Evolutionary conservation across 225 moss, liverwort and hornwort species (phyloP).

Genomic region (Polytrichum commune): DNA sequence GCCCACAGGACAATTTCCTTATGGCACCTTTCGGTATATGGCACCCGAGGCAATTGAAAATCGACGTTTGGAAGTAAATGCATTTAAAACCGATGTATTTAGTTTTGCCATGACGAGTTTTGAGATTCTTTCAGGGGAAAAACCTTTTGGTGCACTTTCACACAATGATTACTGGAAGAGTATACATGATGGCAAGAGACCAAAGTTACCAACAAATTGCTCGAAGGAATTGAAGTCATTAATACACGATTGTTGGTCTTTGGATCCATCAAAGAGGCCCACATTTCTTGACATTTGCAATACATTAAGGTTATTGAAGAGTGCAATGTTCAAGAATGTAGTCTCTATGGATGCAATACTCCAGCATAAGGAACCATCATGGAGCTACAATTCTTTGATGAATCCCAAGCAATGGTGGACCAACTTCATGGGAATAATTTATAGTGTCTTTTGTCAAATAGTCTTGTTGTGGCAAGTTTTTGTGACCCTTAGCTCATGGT

Average conservation of each 20-base stretch:
- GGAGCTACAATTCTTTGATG: neutral
- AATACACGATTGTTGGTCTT: constrained; percentile 1
- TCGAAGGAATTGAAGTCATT: neutral
- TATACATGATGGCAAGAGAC: neutral
- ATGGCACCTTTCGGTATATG: neutral
- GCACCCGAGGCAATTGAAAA: neutral
- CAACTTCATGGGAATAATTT: neutral
- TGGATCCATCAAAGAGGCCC: neutral
- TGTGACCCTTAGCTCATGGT: neutral
- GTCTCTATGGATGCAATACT: neutral
- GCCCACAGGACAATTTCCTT: neutral
- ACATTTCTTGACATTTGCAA: neutral
- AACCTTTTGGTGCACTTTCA: neutral
- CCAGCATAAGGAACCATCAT: neutral
- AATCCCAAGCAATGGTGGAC: neutral
- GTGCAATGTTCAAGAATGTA: neutral
- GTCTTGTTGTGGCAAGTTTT: neutral
- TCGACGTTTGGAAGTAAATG: neutral
- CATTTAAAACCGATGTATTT: neutral
- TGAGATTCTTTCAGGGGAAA: neutral
- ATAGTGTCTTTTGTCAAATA: neutral
- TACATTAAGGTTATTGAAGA: neutral
- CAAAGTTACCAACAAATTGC: neutral
- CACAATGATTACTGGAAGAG: neutral
- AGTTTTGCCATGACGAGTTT: neutral